Base-by-base conservation (phyloP, 164 flowering plant genomes). In the Stephania japonica region DNA sequence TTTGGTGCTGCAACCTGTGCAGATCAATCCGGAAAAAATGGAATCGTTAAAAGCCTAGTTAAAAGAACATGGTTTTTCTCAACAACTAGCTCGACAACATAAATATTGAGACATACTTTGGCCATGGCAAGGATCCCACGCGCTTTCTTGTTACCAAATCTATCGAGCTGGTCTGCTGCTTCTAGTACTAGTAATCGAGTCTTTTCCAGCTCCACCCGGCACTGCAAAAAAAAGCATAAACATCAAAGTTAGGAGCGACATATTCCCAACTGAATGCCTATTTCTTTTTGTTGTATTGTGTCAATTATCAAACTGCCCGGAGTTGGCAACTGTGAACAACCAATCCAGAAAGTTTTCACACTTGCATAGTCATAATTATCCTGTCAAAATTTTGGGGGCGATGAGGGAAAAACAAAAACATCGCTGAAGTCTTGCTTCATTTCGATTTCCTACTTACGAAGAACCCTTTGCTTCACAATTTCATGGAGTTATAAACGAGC, bases 71-170 rank as follows among this genome's bases (percentile, higher is more conserved):
- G 26, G 4, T 32, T 5, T 18, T 42, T n/a, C 70, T 13, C 26
- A 73, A 14, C 25, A 3, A 14, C 25, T 63, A 7, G 25, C 32
- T 63, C 0, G 66, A 56, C 62, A 56, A 19, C 62, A 56, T 16
- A 56, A 19, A 56, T 56, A 56, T 12, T 18, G 26, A 6, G 18
- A 16, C 68, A 19, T 79, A 92, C 99, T 97, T 95, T 95, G 69
- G 99, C 99, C 99, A 95, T 95, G 47, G 99, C 99, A n/a, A 95
- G 66, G 67, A 73, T 84, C 50, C 99, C 99, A 21, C 94, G 94
- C 44, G 98, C 98, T 77, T 84, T 82, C 73, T 89, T 93, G 84
- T 91, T 95, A 77, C 99, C 99, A 76, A 86, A 80, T 18, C 87
- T 86, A 83, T 95, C 99, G 21, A 95, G 98, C 79, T 93, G 95